Evolutionary conservation across 1,139 yeast genomes (phyloP).

Genomic region (Geotrichum cucujoidarum): DNA sequence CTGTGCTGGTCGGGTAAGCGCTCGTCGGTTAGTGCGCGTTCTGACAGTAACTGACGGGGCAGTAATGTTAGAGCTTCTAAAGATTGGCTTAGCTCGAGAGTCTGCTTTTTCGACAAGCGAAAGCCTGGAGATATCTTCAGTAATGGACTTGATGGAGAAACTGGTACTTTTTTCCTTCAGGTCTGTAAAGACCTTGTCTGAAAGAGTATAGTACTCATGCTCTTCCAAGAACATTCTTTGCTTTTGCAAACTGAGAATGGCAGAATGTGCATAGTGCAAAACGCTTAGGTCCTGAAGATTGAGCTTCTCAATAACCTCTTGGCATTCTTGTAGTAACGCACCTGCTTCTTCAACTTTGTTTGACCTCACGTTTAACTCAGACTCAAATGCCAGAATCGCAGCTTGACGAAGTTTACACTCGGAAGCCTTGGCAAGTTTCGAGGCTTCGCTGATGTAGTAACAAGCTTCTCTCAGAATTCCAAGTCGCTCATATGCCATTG

Average conservation of each 20-base stretch:
- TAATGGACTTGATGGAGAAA: conserved; percentile 20
- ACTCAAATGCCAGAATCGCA: conserved; percentile 25
- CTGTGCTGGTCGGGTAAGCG: not conserved
- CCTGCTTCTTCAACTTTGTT: conserved; percentile 27
- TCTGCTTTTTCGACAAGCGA: conserved; percentile 10
- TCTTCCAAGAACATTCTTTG: conserved; percentile 27
- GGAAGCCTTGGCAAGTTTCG: conserved; percentile 23
- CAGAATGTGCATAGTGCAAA: conserved; percentile 26
- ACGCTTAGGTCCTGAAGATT: conserved; percentile 25
- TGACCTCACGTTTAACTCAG: conserved; percentile 25
- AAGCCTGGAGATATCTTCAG: conserved; percentile 20
- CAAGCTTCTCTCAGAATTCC: conserved; percentile 27
- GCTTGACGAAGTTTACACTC: conserved; percentile 23
- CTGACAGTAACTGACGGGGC: not conserved
- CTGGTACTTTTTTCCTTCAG: conserved; percentile 19
- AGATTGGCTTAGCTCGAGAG: not conserved
- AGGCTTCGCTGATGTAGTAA: conserved; percentile 27
- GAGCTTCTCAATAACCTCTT: conserved; percentile 23
- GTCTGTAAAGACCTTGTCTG: conserved; percentile 24
- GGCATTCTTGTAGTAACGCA: conserved; percentile 24
- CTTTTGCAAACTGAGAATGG: conserved; percentile 27
- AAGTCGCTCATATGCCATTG: conserved; percentile 26
- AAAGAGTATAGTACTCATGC: conserved; percentile 26
- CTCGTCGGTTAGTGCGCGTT: conserved; percentile 1
- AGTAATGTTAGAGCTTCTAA: not conserved